Conservation (phyloP, 495 filamentous ascomycete species). For the Penicillium nucicola region DNA sequence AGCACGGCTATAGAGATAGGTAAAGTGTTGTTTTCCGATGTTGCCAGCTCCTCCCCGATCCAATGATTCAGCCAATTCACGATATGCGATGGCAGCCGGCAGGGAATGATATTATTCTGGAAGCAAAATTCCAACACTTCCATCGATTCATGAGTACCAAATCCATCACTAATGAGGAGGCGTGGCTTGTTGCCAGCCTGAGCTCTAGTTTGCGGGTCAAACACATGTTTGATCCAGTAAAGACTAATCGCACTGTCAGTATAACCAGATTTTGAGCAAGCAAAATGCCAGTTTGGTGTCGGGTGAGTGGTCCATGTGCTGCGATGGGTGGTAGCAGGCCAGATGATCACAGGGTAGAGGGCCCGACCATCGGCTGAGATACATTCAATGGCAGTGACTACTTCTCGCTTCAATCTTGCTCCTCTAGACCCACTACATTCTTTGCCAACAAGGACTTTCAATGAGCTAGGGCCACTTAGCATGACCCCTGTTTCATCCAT, state of each 20-base stretch:
- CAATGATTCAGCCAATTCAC: constrained; percentile 17
- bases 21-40: constrained; percentile 33
- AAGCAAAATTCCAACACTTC: constrained; percentile 27
- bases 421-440: constrained; percentile 33
- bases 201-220: constrained; percentile 28
- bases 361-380: constrained; percentile 25
- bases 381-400: constrained; percentile 28
- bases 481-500: constrained; percentile 35
- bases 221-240: constrained; percentile 29
- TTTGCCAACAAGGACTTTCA: constrained; percentile 36
- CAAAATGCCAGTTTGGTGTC: constrained; percentile 29
- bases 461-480: constrained; percentile 30
- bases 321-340: constrained; percentile 27
- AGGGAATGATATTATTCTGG: constrained; percentile 29
- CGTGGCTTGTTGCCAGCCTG: constrained; percentile 12
- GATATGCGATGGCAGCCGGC: constrained; percentile 22
- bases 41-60: constrained; percentile 20
- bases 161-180: constrained; percentile 27
- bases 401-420: constrained; percentile 21
- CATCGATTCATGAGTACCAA: constrained; percentile 23
- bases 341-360: constrained; percentile 33
- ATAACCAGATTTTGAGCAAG: constrained; percentile 25
- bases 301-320: constrained; percentile 24
- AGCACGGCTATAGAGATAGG: constrained; percentile 29
- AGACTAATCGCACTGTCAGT: constrained; percentile 34